Percentiles rank a stretch among this genome's conserved stretches.
phyloP scores from a whole-genome alignment of 441 rosid genomes.

The Gossypium davidsonii region DNA sequence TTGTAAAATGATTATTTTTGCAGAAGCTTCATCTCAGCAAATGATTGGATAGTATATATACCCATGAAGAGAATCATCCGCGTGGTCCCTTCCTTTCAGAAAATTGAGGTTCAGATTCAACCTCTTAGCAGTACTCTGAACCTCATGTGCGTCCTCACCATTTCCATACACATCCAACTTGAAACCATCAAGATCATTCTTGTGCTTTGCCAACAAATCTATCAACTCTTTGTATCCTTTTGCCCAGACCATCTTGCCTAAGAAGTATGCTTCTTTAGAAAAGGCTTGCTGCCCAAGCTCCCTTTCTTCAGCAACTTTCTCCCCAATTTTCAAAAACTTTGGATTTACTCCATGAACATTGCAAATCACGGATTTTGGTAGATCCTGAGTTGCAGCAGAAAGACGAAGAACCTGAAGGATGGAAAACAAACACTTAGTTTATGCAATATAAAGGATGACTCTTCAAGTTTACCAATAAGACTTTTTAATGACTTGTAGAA shows the following conservation, averaged over 20 bases:
- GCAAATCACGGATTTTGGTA: slow-evolving; percentile 84
- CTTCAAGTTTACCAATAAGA: background rate
- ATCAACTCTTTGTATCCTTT: slow-evolving; percentile 92
- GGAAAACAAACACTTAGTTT: slow-evolving; percentile 4
- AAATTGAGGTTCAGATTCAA: slow-evolving; percentile 74
- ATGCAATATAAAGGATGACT: slow-evolving; percentile 2
- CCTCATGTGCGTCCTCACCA: slow-evolving; percentile 90
- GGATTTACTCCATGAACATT: slow-evolving; percentile 97
- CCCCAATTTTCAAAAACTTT: slow-evolving; percentile 87
- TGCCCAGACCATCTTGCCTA: slow-evolving; percentile 99
- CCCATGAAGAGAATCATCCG: slow-evolving; percentile 90
- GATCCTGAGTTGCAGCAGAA: slow-evolving; percentile 91
- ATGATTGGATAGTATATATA: slow-evolving; percentile 34
- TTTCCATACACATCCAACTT: slow-evolving; percentile 88
- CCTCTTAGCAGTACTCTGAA: slow-evolving; percentile 62
- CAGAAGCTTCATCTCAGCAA: background rate
- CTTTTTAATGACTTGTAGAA: background rate
- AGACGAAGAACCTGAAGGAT: slow-evolving; percentile 77
- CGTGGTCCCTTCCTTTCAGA: slow-evolving; percentile 88
- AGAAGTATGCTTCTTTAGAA: slow-evolving; percentile 90
- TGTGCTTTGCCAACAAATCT: slow-evolving; percentile 71
- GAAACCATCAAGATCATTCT: slow-evolving; percentile 70
- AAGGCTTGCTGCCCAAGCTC: slow-evolving; percentile 87
- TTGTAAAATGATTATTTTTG: background rate
- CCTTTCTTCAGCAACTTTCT: slow-evolving; percentile 64